Evolutionary conservation across 495 filamentous ascomycete genomes (phyloP).

Genomic region (Neurospora sp.): DNA sequence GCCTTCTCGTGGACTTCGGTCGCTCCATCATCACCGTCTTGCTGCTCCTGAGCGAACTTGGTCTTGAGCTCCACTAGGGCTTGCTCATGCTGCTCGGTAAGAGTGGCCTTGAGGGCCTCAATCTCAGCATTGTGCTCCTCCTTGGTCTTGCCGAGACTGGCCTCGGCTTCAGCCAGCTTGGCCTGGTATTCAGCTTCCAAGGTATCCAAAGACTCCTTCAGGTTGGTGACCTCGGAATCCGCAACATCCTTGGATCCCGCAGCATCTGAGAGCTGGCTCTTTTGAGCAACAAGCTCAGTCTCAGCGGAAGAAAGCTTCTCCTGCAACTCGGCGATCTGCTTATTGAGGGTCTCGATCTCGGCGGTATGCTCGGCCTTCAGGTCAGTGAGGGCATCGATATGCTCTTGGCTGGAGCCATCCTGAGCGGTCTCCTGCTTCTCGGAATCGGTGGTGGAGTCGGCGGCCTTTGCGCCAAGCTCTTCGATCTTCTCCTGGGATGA

Average conservation of each 20-base stretch:
- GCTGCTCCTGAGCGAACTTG: slow-evolving; percentile 31
- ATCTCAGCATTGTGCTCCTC: slow-evolving; percentile 32
- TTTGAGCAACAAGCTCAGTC: slow-evolving; percentile 26
- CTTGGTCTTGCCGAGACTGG: slow-evolving; percentile 18
- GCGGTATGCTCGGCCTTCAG: slow-evolving; percentile 38
- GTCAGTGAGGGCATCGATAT: slow-evolving; percentile 31
- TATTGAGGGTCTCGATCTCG: slow-evolving; percentile 31
- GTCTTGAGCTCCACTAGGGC: slow-evolving; percentile 30
- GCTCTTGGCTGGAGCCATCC: slow-evolving; percentile 24
- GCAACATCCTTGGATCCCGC: slow-evolving; percentile 25
- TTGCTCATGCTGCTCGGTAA: slow-evolving; percentile 32
- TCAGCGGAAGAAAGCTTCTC: slow-evolving; percentile 33
- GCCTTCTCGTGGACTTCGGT: slow-evolving; percentile 26
- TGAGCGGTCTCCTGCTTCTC: slow-evolving; percentile 11
- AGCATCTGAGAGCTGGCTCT: slow-evolving; percentile 26
- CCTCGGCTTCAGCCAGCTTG: slow-evolving; percentile 25
- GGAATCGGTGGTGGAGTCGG: slow-evolving; percentile 11
- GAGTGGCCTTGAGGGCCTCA: slow-evolving; percentile 27
- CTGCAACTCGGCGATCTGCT: slow-evolving; percentile 31
- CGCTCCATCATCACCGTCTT: slow-evolving; percentile 20
- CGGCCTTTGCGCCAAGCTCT: slow-evolving; percentile 29
- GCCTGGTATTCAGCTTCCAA: slow-evolving; percentile 30
- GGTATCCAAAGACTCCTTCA: slow-evolving; percentile 33
- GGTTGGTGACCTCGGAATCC: slow-evolving; percentile 27
- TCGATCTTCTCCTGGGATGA: slow-evolving; percentile 33